A percentile compares a stretch with the other conserved stretches of the same genome.
These are phyloP conservation scores for Diaporthe ilicicola DNA, from an alignment of 2,329 filamentous ascomycete genomes.

Conservation along the genomic window DNA sequence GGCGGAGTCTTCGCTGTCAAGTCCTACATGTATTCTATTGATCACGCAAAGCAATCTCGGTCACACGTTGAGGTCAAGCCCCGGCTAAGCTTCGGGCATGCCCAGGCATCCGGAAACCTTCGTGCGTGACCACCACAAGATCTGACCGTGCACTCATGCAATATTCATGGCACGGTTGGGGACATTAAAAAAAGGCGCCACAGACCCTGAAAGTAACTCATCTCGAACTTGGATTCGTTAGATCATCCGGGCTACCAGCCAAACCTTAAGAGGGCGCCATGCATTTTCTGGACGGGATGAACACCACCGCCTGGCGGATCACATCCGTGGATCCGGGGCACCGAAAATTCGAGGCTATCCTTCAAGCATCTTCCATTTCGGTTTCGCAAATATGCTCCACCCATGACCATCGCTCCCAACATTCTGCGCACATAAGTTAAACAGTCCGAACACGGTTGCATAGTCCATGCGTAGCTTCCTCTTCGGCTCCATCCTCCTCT, in stretches of 20 bases:
- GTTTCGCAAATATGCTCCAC: not conserved
- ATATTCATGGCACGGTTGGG: not conserved
- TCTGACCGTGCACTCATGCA: not conserved
- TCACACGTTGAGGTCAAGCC: not conserved
- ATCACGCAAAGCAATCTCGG: not conserved
- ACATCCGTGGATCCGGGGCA: not conserved
- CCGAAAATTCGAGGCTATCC: not conserved
- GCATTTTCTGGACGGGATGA: not conserved
- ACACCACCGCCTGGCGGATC: not conserved
- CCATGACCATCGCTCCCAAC: not conserved
- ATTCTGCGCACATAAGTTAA: not conserved
- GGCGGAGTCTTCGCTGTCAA: not conserved
- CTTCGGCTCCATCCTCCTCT: not conserved
- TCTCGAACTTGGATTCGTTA: not conserved
- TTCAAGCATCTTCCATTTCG: not conserved
- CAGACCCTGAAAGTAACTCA: not conserved
- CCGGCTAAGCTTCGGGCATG: not conserved
- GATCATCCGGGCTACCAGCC: slow-evolving; percentile 3
- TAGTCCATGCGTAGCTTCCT: not conserved
- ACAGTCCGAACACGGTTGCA: not conserved
- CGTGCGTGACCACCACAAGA: not conserved
- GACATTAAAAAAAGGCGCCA: not conserved
- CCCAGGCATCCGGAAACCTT: not conserved
- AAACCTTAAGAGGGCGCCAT: slow-evolving; percentile 8
- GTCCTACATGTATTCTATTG: too few relatives aligned